phyloP scores from a whole-genome alignment of 148 eudicot species.

The Camellia japonica region DNA sequence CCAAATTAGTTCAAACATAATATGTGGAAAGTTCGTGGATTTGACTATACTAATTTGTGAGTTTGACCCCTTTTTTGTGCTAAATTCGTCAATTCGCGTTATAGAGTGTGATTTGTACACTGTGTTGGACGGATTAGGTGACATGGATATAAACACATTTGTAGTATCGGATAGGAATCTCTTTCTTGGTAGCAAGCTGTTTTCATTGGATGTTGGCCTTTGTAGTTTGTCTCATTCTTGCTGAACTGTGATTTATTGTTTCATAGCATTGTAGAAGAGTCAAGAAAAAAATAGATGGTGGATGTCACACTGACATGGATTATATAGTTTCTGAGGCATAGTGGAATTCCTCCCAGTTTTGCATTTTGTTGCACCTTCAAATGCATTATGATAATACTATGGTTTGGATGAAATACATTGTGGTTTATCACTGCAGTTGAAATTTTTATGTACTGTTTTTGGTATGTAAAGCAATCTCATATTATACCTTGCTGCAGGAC shows the following conservation, averaged over 20 bases:
- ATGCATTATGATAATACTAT: not conserved
- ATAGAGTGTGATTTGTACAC: no score
- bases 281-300: not conserved
- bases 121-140: no score
- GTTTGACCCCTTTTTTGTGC: no score
- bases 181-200: not conserved
- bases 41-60: no score
- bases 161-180: not conserved
- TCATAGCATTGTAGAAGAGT: not conserved
- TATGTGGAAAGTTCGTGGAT: no score
- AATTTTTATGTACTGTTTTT: not conserved
- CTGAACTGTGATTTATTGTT: not conserved
- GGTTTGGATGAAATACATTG: not conserved
- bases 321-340: not conserved
- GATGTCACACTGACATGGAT: not conserved
- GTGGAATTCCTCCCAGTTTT: not conserved
- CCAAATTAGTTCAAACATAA: no score
- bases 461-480: not conserved
- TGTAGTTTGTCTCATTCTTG: not conserved
- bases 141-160: not conserved
- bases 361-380: not conserved
- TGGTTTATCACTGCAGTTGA: conserved; percentile 1
- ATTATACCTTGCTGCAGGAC: not conserved
- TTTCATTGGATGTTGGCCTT: not conserved
- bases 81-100: no score